Evolutionary conservation across 139 green algal species (phyloP).

Genomic region (Chlorella sp.): DNA sequence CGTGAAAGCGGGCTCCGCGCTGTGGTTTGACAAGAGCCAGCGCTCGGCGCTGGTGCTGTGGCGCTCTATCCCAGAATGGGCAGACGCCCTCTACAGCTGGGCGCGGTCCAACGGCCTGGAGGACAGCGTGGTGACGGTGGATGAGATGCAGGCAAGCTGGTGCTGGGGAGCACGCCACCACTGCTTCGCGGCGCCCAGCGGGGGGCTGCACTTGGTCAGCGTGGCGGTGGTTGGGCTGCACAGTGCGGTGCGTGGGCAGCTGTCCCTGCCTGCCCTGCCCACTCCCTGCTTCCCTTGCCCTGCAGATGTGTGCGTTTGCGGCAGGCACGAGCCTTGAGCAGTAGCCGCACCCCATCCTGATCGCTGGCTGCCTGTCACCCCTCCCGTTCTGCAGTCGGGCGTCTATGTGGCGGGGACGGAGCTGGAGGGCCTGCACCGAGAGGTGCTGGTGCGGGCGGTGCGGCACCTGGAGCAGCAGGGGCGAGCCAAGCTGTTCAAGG

Average conservation of each 20-base stretch:
- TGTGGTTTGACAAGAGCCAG: conserved; percentile 70
- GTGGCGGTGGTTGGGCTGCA: no score
- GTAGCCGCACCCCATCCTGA: no score
- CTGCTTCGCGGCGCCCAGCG: no score
- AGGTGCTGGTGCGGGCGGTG: conserved; percentile 66
- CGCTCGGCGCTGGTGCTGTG: conserved; percentile 61
- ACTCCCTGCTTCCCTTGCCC: no score
- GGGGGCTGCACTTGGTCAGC: no score
- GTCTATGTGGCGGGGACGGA: conserved; percentile 65
- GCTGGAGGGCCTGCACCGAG: conserved; percentile 66
- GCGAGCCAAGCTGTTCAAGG: conserved; percentile 76
- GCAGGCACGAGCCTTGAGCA: no score
- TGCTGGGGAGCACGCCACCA: no score
- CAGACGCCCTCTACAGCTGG: conserved; percentile 58
- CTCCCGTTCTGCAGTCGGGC: neutral
- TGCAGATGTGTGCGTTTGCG: no score
- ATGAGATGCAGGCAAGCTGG: conserved; percentile 49
- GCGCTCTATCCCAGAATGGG: conserved; percentile 67
- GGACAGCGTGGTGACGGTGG: conserved; percentile 71
- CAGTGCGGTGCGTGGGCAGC: no score
- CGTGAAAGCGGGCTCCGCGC: conserved; percentile 49
- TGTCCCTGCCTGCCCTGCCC: no score
- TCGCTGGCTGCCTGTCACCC: no score
- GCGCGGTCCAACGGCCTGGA: conserved; percentile 56
- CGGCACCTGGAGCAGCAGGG: conserved; percentile 69